Evolutionary conservation across 345 rosid species (phyloP).

Genomic region (Rhodomyrtus tomentosa): DNA sequence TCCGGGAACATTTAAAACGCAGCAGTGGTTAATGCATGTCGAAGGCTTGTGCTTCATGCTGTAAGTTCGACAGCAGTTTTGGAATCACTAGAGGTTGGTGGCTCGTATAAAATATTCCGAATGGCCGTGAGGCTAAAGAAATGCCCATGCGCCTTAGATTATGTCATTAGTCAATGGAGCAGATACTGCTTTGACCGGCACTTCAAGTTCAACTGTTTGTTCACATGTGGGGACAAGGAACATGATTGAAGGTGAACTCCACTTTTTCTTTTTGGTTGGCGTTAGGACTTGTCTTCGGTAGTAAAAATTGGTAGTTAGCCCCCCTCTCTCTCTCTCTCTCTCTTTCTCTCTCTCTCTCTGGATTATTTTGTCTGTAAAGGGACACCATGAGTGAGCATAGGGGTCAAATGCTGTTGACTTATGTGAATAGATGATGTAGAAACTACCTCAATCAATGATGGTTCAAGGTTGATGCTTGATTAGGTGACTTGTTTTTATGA

Average conservation of each 20-base stretch:
- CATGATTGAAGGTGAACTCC: conserved; percentile 20
- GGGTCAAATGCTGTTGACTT: not conserved
- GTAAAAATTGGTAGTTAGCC: not conserved
- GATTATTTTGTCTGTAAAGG: not conserved
- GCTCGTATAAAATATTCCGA: not conserved
- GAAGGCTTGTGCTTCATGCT: not conserved
- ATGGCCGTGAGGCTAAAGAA: not conserved
- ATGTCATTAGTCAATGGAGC: conserved; percentile 13
- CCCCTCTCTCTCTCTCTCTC: not conserved
- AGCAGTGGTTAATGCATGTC: conserved; percentile 24
- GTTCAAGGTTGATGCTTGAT: not conserved
- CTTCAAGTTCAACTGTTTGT: conserved; percentile 6
- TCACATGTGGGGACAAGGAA: conserved; percentile 11
- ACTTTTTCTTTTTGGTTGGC: conserved; percentile 21
- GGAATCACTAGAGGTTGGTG: not conserved
- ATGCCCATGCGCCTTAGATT: not conserved
- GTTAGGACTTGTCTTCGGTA: not conserved
- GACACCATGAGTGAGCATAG: not conserved
- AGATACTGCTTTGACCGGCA: conserved; percentile 15
- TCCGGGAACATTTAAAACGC: conserved; percentile 61
- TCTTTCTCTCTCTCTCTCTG: not conserved
- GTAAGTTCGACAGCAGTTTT: not conserved
- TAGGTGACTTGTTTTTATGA: not conserved
- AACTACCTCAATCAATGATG: not conserved
- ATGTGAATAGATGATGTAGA: not conserved